phyloP scores from a whole-genome alignment of 2,329 filamentous ascomycete species.

The Penicillium thymicola region DNA sequence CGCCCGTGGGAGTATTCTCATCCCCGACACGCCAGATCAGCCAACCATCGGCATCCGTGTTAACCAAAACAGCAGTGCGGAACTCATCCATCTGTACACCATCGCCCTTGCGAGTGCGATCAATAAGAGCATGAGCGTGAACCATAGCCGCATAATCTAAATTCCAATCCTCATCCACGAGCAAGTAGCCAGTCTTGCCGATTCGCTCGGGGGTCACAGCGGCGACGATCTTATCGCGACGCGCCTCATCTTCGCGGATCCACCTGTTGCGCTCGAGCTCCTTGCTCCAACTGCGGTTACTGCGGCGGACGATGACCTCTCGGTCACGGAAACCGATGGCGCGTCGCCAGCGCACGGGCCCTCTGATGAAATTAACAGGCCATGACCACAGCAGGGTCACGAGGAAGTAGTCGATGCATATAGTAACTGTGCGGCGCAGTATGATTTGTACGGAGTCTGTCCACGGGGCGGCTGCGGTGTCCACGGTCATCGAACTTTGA shows the following conservation, averaged over 20 bases:
- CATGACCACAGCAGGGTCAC: conserved; percentile 67
- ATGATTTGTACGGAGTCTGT: conserved; percentile 57
- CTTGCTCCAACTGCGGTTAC: conserved; percentile 65
- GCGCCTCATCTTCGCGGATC: conserved; percentile 52
- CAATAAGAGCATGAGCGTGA: conserved; percentile 65
- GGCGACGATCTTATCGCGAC: conserved; percentile 57
- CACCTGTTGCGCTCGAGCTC: conserved; percentile 50
- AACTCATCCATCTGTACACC: conserved; percentile 61
- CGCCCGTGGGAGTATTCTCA: conserved; percentile 47
- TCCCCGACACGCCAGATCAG: conserved; percentile 60
- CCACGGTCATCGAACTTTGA: conserved; percentile 63
- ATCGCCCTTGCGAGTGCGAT: conserved; percentile 38
- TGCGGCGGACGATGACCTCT: conserved; percentile 79
- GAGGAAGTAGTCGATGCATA: conserved; percentile 71
- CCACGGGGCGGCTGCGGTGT: conserved; percentile 57
- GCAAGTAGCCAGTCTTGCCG: conserved; percentile 80
- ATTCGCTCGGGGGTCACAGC: conserved; percentile 68
- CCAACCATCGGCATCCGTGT: conserved; percentile 68
- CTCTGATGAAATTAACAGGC: conserved; percentile 67
- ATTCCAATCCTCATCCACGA: conserved; percentile 83
- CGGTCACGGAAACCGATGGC: conserved; percentile 70
- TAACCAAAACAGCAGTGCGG: conserved; percentile 66
- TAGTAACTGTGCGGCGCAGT: conserved; percentile 58
- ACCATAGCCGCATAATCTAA: conserved; percentile 83
- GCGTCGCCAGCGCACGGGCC: conserved; percentile 71